Percentiles rank a stretch among this genome's conserved stretches.
Conservation (phyloP, 2,329 filamentous ascomycete species). For the Hawksworthiomyces lignivorus region DNA sequence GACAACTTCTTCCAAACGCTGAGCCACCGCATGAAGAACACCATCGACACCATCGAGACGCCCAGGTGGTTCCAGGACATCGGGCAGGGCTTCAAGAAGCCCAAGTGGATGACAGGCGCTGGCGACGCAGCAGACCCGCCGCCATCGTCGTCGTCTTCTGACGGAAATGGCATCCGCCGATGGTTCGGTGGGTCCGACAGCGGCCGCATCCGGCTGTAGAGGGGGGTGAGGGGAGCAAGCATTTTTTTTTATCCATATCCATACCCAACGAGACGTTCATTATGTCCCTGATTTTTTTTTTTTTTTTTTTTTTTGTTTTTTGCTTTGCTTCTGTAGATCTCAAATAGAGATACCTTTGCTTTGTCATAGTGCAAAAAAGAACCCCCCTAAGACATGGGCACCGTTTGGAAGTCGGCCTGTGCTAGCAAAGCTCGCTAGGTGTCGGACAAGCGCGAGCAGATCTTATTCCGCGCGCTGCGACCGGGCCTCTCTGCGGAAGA, state of each 20-base stretch:
- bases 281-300: background rate
- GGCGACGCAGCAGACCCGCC: slow-evolving; percentile 25
- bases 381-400: too few relatives aligned
- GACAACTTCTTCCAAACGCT: slow-evolving; percentile 80
- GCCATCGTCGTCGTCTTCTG: too few relatives aligned
- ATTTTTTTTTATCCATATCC: slow-evolving; percentile 2
- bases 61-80: slow-evolving; percentile 77
- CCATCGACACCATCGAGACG: slow-evolving; percentile 72
- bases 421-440: too few relatives aligned
- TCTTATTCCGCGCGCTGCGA: too few relatives aligned
- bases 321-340: too few relatives aligned
- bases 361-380: too few relatives aligned
- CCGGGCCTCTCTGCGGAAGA: too few relatives aligned
- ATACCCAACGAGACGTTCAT: background rate
- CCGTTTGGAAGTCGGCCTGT: too few relatives aligned
- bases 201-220: slow-evolving; percentile 25
- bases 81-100: slow-evolving; percentile 61
- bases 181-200: slow-evolving; percentile 50
- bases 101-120: slow-evolving; percentile 70
- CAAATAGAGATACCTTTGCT: too few relatives aligned
- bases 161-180: slow-evolving; percentile 35
- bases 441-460: too few relatives aligned
- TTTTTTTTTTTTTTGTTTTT: background rate
- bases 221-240: background rate
- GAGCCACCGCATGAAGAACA: slow-evolving; percentile 82